Base-by-base conservation (phyloP, 176 grass and related monocot species). In the Thalia dealbata region DNA sequence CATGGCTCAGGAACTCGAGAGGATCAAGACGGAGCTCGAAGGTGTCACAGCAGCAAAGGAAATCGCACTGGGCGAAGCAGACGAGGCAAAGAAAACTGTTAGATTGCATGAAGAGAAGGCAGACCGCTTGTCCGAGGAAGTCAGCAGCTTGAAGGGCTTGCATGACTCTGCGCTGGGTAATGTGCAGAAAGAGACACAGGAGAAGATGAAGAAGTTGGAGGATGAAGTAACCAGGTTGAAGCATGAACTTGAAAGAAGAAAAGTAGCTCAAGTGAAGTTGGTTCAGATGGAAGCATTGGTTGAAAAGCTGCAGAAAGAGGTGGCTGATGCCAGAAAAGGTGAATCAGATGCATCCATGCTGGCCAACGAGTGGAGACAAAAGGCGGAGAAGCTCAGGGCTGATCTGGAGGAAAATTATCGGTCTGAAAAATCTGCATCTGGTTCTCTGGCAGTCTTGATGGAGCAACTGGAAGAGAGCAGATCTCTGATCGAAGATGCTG, bases 311-410 rank as follows among this genome's bases (percentile, higher is more conserved):
- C 82, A 79, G 65, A 79, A 61, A 13, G 83, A 99, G 64, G 18
- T 85, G 32, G 62, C 51, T 85, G 85, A 82, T 78, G 91, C 78
- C 6, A 86, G 91, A 67, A 88, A 79, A 75, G 81, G 81, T 9
- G 83, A 99, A 71, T 67, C 70, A 69, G 83, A 81, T 43, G 56
- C 72, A 44, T 26, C 32, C 15, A 80, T 74, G 50, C 76, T 85
- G 56, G 89, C 84, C 55, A 85, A 91, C 67, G 90, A 93, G 50
- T 93, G 90, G 95, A 93, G 79, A 69, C 52, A 71, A 51, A 99
- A 93, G 64, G 73, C 77, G 15, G 85, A 69, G 69, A 61, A 62
- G 12, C 76, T 99, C 29, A 86, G 91, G 78, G 66, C 77, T 42
- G 81, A 81, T 69, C 21, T 95, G 71, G 90, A 91, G 52, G 85